These are phyloP conservation scores for Pseudevernia furfuracea DNA, from an alignment of 495 filamentous ascomycete species.

Conservation along the genomic window DNA sequence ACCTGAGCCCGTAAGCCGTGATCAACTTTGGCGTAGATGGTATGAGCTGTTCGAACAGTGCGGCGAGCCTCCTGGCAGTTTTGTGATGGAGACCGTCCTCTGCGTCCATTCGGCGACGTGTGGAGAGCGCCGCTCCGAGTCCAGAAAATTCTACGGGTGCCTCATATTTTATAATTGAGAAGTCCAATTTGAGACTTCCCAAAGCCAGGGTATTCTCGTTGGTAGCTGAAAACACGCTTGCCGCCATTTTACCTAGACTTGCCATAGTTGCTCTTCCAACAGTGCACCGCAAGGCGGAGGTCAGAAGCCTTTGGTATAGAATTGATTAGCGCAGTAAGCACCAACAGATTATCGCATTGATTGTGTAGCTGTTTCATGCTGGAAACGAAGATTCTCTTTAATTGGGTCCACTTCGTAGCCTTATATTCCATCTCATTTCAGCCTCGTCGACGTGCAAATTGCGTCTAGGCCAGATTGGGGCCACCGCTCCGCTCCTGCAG, in stretches of 20 bases:
- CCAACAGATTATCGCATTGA: too few relatives aligned
- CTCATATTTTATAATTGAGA: slow-evolving; percentile 28
- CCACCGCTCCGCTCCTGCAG: too few relatives aligned
- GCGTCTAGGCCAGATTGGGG: too few relatives aligned
- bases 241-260: slow-evolving; percentile 13
- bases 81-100: slow-evolving; percentile 27
- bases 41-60: slow-evolving; percentile 27
- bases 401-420: neutral
- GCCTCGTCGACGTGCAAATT: neutral
- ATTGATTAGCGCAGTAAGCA: neutral
- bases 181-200: slow-evolving; percentile 30
- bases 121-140: slow-evolving; percentile 26
- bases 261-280: slow-evolving; percentile 4
- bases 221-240: slow-evolving; percentile 10
- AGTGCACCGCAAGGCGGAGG: too few relatives aligned
- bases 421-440: neutral
- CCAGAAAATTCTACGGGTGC: slow-evolving; percentile 28
- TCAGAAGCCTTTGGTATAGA: neutral
- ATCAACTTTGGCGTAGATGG: slow-evolving; percentile 31
- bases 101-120: slow-evolving; percentile 22
- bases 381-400: neutral
- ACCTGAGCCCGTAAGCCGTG: slow-evolving; percentile 34
- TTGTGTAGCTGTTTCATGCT: too few relatives aligned
- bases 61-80: slow-evolving; percentile 30
- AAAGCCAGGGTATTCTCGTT: slow-evolving; percentile 25